A percentile compares a stretch with the other conserved stretches of the same genome.
Evolutionary conservation across 75 land plant species (phyloP).

Genomic region (Pseudotsuga menziesii): DNA sequence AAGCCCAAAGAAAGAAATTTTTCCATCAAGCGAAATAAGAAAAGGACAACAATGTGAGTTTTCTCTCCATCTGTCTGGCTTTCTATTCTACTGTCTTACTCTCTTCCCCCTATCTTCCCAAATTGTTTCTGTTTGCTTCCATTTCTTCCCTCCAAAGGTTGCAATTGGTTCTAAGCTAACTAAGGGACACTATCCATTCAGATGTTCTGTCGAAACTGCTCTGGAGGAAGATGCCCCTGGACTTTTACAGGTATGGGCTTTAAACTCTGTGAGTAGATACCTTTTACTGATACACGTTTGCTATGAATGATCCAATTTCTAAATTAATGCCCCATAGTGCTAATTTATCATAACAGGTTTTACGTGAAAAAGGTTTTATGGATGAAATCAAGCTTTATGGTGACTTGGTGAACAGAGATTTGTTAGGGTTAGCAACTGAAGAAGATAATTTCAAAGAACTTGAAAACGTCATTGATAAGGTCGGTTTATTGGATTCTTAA

Average conservation of each 20-base stretch:
- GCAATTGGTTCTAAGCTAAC: not conserved
- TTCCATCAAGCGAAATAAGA: slow-evolving; percentile 6
- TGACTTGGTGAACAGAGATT: slow-evolving; percentile 30
- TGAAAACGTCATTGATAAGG: slow-evolving; percentile 67
- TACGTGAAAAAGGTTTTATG: slow-evolving; percentile 61
- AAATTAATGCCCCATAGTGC: not conserved
- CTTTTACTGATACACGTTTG: not conserved
- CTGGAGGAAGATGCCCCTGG: slow-evolving; percentile 97
- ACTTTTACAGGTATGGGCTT: slow-evolving; percentile 56
- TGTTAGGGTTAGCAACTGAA: slow-evolving; percentile 11
- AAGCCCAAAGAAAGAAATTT: slow-evolving; percentile 1
- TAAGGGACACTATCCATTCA: slow-evolving; percentile 11
- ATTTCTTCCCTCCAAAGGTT: not conserved
- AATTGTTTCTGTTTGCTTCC: not conserved
- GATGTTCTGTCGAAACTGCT: slow-evolving; percentile 66
- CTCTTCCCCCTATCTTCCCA: not conserved
- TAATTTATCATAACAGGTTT: slow-evolving; percentile 33
- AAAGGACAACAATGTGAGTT: slow-evolving; percentile 6
- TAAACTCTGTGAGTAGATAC: not conserved
- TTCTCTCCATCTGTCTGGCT: not conserved
- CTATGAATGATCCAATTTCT: not conserved
- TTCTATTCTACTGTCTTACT: not conserved
- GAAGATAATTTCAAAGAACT: slow-evolving; percentile 60
- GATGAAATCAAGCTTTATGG: slow-evolving; percentile 75
- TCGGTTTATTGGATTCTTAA: slow-evolving; percentile 6